Evolutionary conservation across 2,329 filamentous ascomycete genomes (phyloP).

Genomic region (Trichoderma lentiforme): DNA sequence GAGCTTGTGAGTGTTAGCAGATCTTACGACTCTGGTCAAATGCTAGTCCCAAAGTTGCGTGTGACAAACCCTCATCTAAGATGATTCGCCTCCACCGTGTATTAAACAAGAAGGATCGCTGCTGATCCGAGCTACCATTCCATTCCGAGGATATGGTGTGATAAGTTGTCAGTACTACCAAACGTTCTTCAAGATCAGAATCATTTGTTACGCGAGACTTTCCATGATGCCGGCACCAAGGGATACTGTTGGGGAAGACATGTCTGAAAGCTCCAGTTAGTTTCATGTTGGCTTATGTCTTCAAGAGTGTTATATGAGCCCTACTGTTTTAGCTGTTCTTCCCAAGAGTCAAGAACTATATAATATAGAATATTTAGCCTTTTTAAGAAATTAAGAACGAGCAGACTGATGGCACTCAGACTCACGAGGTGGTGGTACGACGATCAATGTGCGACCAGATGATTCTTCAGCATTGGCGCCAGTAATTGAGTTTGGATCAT

Average conservation of each 20-base stretch:
- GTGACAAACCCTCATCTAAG: conserved; percentile 18
- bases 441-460: background rate
- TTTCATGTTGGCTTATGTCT: background rate
- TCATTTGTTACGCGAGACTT: conserved; percentile 23
- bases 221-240: conserved; percentile 30
- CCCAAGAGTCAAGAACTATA: conserved; percentile 3
- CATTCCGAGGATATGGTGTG: conserved; percentile 39
- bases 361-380: background rate
- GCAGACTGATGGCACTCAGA: background rate
- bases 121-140: conserved; percentile 19
- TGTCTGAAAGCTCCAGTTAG: conserved; percentile 23
- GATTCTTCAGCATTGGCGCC: background rate
- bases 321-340: conserved; percentile 5
- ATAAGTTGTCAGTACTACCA: conserved; percentile 41
- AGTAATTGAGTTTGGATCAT: background rate
- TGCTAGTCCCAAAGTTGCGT: background rate
- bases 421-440: conserved; percentile 10
- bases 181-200: conserved; percentile 17
- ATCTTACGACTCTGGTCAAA: background rate
- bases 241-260: conserved; percentile 17
- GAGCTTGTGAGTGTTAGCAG: conserved; percentile 30
- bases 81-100: conserved; percentile 32
- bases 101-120: conserved; percentile 30
- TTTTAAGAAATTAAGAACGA: background rate
- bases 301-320: accelerated